Evolutionary conservation across 495 filamentous ascomycete genomes (phyloP).

Genomic region (Neurospora tetrasperma): DNA sequence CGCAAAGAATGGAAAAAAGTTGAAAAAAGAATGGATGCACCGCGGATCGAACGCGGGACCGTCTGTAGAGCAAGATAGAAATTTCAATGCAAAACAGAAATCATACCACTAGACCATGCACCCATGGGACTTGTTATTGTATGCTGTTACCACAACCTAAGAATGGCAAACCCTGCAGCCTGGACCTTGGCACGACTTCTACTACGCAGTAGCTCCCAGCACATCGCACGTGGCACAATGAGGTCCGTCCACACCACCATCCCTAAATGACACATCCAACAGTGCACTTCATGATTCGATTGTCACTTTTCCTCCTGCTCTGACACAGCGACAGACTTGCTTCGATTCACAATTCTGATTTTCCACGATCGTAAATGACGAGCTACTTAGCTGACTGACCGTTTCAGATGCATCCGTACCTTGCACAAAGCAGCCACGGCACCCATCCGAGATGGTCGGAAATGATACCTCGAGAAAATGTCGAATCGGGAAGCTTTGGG

Average conservation of each 20-base stretch:
- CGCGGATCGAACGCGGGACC: background rate
- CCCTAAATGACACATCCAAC: background rate
- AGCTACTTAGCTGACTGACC: background rate
- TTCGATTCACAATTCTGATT: background rate
- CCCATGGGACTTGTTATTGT: background rate
- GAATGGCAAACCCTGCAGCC: background rate
- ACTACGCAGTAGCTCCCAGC: no score
- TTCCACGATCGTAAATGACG: background rate
- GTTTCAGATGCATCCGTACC: background rate
- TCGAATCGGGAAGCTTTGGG: background rate
- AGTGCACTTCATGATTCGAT: background rate
- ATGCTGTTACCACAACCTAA: background rate
- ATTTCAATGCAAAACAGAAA: conserved; percentile 9
- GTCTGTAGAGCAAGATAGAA: conserved; percentile 4
- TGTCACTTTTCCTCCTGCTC: background rate
- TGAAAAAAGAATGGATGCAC: background rate
- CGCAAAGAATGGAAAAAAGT: background rate
- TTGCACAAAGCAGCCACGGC: background rate
- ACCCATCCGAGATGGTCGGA: background rate
- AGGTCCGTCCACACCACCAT: background rate
- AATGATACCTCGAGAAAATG: background rate
- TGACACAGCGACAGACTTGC: background rate
- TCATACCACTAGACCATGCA: conserved; percentile 9
- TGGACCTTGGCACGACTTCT: background rate
- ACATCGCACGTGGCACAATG: background rate